phyloP scores from a whole-genome alignment of 176 grass and related monocot species.

The Musa beccarii region DNA sequence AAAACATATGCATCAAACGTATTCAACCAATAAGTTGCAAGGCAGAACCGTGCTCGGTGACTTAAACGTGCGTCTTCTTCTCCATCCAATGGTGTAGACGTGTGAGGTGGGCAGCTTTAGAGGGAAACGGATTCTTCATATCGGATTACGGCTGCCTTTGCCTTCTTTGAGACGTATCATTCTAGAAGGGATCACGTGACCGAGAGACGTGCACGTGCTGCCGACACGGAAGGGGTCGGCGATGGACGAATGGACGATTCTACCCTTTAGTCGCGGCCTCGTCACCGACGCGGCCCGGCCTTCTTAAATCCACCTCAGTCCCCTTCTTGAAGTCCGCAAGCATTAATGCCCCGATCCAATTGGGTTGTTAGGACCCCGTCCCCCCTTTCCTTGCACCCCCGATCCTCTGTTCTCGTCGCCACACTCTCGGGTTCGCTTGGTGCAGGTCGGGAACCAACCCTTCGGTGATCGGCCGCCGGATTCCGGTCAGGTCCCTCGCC shows the following conservation, averaged over 20 bases:
- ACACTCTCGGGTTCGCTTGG: conserved; percentile 17
- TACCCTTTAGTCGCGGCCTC: neutral
- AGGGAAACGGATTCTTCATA: no score
- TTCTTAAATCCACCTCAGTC: neutral
- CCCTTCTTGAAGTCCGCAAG: neutral
- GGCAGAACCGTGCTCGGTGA: no score
- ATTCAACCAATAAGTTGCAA: no score
- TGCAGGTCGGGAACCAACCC: conserved; percentile 22
- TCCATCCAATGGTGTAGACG: no score
- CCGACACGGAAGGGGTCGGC: neutral
- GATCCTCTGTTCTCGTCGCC: neutral
- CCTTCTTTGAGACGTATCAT: no score
- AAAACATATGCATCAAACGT: no score
- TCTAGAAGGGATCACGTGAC: neutral
- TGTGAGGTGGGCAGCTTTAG: no score
- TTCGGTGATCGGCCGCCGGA: neutral
- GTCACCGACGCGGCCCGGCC: neutral
- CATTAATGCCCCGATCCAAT: no score
- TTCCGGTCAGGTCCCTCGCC: neutral
- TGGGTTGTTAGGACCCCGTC: no score
- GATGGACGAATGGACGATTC: neutral
- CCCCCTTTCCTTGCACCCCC: neutral
- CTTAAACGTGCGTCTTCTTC: no score
- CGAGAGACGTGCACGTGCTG: neutral
- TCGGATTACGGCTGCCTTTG: no score